Conservation (phyloP, 345 rosid genomes). For the Trapa incisa region DNA sequence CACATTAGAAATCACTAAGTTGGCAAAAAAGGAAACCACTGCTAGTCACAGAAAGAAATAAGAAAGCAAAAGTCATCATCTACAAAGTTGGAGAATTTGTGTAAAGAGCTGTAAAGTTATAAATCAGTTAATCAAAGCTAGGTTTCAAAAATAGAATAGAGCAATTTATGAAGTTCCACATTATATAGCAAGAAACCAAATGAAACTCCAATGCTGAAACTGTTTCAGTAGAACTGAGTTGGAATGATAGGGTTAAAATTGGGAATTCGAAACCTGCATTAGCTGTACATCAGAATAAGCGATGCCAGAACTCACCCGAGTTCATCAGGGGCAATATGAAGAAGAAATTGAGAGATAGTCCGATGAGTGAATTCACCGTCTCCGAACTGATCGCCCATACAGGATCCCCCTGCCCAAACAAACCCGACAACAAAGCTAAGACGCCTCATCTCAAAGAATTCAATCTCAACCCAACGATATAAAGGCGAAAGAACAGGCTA, state of each 20-base stretch:
- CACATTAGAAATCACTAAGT: background rate
- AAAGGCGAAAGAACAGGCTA: background rate
- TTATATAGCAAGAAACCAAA: background rate
- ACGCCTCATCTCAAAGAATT: background rate
- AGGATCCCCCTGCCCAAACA: conserved; percentile 65
- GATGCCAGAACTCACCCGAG: conserved; percentile 32
- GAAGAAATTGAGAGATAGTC: conserved; percentile 89
- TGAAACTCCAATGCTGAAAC: background rate
- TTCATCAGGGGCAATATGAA: conserved; percentile 67
- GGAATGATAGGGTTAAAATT: background rate
- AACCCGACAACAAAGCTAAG: background rate
- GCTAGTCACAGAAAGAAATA: background rate
- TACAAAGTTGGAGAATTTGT: too few species aligned
- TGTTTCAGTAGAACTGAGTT: background rate
- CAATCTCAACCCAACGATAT: background rate
- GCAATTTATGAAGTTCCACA: background rate
- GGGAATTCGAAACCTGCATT: background rate
- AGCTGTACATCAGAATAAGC: background rate
- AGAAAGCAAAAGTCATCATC: too few species aligned
- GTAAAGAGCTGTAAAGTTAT: too few species aligned
- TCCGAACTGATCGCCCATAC: conserved; percentile 79
- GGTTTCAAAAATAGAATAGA: too few species aligned
- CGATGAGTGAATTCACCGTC: conserved; percentile 57
- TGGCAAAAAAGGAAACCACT: background rate
- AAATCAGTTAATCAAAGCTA: too few species aligned